Base-by-base conservation (phyloP, 768 basidiomycete species). In the Suillus clintonianus region DNA sequence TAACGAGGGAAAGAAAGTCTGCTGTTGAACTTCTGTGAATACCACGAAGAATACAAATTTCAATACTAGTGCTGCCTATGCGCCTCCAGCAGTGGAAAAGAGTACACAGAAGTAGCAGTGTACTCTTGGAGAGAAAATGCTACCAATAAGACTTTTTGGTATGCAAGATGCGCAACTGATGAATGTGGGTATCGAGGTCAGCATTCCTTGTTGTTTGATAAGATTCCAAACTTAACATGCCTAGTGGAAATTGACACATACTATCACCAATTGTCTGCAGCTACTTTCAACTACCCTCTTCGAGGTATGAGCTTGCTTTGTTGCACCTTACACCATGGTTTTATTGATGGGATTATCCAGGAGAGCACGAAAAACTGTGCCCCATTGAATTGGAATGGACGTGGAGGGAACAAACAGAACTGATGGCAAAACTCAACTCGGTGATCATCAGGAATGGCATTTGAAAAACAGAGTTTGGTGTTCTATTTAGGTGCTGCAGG, bases 11-110 rank as follows among this genome's bases (percentile, higher is more conserved):
- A 24, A 50, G 24, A 27, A 50, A 17, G 15, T 50, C 14, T 2
- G 1, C 48, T 2, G 0, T 50, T 1, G 3, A 15, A 50, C 24
- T 17, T 50, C 3, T 7, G 27, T 7, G 9, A 50, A 24, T 50
- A 50, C 8, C 14, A 8, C 4, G 3, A 27, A 4, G 7, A 50
- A 27, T 2, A 1, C 24, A 22, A 32, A 34, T 60, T 61, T 24
- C 62, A 58, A 62, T 56, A 48, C 32, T 1, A 7, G 13, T 48
- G 47, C 47, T 48, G 47, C 47, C 22, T 47, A 22, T 47, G 45
- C 5, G 22, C 45, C 45, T 47, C 22, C 22, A 47, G n/a, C 11
- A 22, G 10, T 4, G 6, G n/a, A 45, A 13, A 2, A 45, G 11
- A n/a, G 11, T 45, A 45, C 43, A 45, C 4, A 11, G 43, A 45